These are phyloP conservation scores for Penicillium psychrofluorescens DNA, from an alignment of 495 filamentous ascomycete species.

Conservation along the genomic window DNA sequence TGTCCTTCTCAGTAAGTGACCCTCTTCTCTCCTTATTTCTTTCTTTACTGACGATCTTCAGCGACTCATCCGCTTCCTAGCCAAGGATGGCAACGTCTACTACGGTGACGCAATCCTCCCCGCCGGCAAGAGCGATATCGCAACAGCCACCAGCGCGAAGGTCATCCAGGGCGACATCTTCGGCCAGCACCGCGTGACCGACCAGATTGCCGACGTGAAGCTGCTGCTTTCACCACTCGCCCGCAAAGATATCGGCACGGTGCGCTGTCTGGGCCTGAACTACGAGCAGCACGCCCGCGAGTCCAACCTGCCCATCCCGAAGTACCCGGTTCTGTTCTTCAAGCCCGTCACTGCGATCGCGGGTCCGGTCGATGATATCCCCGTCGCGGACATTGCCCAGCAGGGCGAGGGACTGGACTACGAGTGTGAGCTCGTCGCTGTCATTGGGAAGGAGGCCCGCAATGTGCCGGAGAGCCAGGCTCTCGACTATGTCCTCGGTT, in stretches of 20 bases:
- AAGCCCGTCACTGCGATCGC: slow-evolving; percentile 69
- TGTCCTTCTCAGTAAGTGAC: slow-evolving; percentile 32
- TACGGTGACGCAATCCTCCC: slow-evolving; percentile 81
- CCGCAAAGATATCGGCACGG: slow-evolving; percentile 59
- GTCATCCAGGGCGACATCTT: slow-evolving; percentile 72
- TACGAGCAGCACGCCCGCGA: slow-evolving; percentile 78
- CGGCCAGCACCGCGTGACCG: slow-evolving; percentile 61
- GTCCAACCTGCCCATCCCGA: slow-evolving; percentile 65
- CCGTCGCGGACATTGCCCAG: slow-evolving; percentile 52
- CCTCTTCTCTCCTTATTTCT: not conserved
- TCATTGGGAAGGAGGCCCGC: slow-evolving; percentile 66
- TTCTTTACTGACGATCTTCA: slow-evolving; percentile 16
- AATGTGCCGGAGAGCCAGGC: slow-evolving; percentile 62
- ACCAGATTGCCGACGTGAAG: slow-evolving; percentile 58
- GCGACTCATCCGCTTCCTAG: slow-evolving; percentile 75
- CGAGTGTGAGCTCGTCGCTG: slow-evolving; percentile 73
- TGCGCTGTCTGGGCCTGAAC: slow-evolving; percentile 76
- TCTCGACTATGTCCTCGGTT: slow-evolving; percentile 70
- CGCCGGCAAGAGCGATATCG: slow-evolving; percentile 55
- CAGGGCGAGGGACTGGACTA: slow-evolving; percentile 64
- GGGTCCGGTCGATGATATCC: slow-evolving; percentile 64
- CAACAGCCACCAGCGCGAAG: slow-evolving; percentile 55
- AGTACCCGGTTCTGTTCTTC: slow-evolving; percentile 75
- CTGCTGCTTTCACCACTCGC: slow-evolving; percentile 65
- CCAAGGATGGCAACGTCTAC: slow-evolving; percentile 67